A percentile compares a stretch with the other conserved stretches of the same genome.
Conservation (phyloP, 371 early-diverging fungal genomes). For the Mortierella sp. region DNA sequence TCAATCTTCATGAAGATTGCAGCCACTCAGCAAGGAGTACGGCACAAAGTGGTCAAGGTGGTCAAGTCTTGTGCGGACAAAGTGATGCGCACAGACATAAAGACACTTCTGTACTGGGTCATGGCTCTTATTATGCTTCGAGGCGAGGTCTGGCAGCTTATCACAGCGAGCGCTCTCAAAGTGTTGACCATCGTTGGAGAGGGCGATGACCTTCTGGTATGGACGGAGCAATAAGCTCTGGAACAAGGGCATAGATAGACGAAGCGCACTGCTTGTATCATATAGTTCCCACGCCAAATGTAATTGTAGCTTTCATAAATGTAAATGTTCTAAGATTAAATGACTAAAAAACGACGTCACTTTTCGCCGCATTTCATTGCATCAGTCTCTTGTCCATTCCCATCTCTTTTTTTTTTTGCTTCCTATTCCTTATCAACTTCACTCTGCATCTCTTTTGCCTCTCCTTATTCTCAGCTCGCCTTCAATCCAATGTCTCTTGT, state of each 20-base stretch:
- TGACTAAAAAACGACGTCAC: neutral
- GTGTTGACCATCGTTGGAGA: constrained; percentile 50
- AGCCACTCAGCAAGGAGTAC: constrained; percentile 24
- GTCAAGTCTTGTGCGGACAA: constrained; percentile 53
- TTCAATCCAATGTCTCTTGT: neutral
- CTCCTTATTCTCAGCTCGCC: neutral
- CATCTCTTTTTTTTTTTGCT: too few relatives aligned
- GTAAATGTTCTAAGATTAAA: neutral
- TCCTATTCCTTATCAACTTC: too few relatives aligned
- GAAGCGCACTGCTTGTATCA: neutral
- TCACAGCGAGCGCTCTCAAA: constrained; percentile 48
- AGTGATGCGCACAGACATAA: constrained; percentile 40
- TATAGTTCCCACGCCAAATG: neutral
- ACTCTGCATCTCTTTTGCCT: neutral
- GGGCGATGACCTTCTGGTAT: constrained; percentile 43
- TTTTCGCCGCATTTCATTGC: too few relatives aligned
- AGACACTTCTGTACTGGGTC: constrained; percentile 54
- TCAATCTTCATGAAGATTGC: constrained; percentile 54
- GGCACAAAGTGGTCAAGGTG: constrained; percentile 42
- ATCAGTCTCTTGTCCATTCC: too few relatives aligned
- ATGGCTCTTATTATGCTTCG: constrained; percentile 54
- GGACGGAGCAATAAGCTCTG: neutral
- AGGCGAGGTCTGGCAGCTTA: constrained; percentile 53
- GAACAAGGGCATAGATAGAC: neutral
- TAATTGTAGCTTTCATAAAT: neutral